These are phyloP conservation scores for Lepidopterella palustris DNA, from an alignment of 495 filamentous ascomycete genomes.

Conservation along the genomic window DNA sequence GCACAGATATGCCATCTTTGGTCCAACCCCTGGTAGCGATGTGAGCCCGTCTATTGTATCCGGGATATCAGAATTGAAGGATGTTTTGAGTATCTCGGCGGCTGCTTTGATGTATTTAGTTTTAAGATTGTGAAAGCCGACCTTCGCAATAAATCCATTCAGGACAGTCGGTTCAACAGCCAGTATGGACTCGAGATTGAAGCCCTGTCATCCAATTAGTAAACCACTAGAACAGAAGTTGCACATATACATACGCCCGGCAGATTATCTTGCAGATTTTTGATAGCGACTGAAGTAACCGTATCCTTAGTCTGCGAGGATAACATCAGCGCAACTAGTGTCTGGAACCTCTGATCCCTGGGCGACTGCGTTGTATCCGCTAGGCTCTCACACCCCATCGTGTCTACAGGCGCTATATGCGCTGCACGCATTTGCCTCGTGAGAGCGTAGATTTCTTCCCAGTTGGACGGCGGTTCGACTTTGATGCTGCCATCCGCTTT, in stretches of 20 bases:
- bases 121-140: slow-evolving; percentile 97
- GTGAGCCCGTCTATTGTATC: slow-evolving; percentile 69
- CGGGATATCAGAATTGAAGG: slow-evolving; percentile 72
- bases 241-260: slow-evolving; percentile 39
- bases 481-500: slow-evolving; percentile 48
- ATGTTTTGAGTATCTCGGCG: slow-evolving; percentile 64
- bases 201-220: slow-evolving; percentile 36
- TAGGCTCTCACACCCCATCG: slow-evolving; percentile 90
- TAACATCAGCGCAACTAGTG: slow-evolving; percentile 90
- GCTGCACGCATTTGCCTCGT: slow-evolving; percentile 72
- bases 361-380: slow-evolving; percentile 48
- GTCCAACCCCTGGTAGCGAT: slow-evolving; percentile 82
- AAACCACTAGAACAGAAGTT: not conserved
- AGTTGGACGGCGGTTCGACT: slow-evolving; percentile 66
- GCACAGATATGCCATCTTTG: slow-evolving; percentile 96
- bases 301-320: slow-evolving; percentile 95
- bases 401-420: slow-evolving; percentile 84
- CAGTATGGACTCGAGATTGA: slow-evolving; percentile 76
- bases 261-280: slow-evolving; percentile 66
- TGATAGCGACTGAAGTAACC: slow-evolving; percentile 80
- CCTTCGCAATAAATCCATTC: slow-evolving; percentile 72
- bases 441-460: slow-evolving; percentile 74
- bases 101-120: slow-evolving; percentile 80
- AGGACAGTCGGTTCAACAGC: slow-evolving; percentile 60
- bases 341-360: slow-evolving; percentile 77